Evolutionary conservation across 139 green algal species (phyloP), one percentile per base, ranked within the genome.

Genomic region (Yamagishiella unicocca): DNA sequence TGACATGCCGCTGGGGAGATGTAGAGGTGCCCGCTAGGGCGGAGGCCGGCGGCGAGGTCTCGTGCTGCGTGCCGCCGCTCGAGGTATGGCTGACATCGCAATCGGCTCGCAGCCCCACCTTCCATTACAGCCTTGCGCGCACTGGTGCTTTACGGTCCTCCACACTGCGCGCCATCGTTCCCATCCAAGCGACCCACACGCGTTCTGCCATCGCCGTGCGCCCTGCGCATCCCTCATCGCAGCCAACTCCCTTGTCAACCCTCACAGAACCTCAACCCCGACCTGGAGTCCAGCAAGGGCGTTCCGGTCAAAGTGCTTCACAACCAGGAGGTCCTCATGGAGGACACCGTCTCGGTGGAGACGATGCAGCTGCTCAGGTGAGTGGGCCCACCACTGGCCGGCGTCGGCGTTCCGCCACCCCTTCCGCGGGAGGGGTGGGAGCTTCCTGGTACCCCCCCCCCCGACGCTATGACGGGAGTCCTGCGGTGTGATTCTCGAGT

Each of bases 11-110:
- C 21, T 85, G 79, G 79, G 62, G 62, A 2, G 43, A 76, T 25
- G 79, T 85, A 5, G 79, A 85, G 25, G 79, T 85, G 35, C 79
- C 79, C 0, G 79, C 79, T 22, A 40, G 62, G 21, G 79, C 40
- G 17, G 79, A 85, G 31, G 42, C 12, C 4, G 58, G 79, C n/a
- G 79, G 79, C 61, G 61, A 76, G 62, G 61, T 85, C 19, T 76
- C 79, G 42, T 85, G 79, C 62, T 85, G 79, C 42, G 79, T 85
- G 19, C 79, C 79, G 29, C 0, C 79, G 40, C 42, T 46, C 14
- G 79, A 85, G 79, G 79, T 76, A 10, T 40, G 40, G n/a, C n/a
- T n/a, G n/a, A n/a, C 58, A 67, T n/a, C 66, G 24, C 4, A 1
- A 17, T 29, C 14, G 19, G 61, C 9, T 38, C 27, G 27, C 33